Evolutionary conservation across 2,329 filamentous ascomycete species (phyloP).

Genomic region (Mycosphaerella sp.): DNA sequence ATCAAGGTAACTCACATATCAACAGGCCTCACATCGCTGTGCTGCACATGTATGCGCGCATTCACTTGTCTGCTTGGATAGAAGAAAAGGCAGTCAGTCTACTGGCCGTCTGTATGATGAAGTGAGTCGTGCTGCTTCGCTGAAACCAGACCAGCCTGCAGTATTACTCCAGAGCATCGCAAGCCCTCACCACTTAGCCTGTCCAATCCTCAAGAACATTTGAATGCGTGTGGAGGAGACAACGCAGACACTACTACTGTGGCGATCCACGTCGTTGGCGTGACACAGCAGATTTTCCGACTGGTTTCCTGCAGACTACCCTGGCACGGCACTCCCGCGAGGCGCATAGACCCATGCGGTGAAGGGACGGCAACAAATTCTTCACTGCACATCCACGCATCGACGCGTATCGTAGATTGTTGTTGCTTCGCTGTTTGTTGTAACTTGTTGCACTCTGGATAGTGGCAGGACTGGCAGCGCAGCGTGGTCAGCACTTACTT

Average conservation of each 20-base stretch:
- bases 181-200: neutral
- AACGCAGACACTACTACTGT: neutral
- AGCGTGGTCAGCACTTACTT: neutral
- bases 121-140: neutral
- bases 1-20: conserved; percentile 3
- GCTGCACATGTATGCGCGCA: neutral
- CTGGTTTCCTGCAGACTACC: conserved; percentile 3
- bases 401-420: neutral
- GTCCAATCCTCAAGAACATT: neutral
- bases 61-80: neutral
- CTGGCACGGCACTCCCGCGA: conserved; percentile 1
- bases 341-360: conserved; percentile 6
- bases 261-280: conserved; percentile 3
- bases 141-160: neutral
- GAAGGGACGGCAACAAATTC: conserved; percentile 7
- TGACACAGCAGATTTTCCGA: conserved; percentile 11
- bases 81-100: neutral
- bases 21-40: conserved; percentile 2
- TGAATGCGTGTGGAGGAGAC: neutral
- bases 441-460: neutral
- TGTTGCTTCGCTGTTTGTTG: neutral
- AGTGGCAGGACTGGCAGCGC: too few species aligned
- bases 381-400: neutral
- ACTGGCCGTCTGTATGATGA: neutral
- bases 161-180: neutral